Conservation (phyloP, 805 yeast species). For the Candida caryicola region DNA sequence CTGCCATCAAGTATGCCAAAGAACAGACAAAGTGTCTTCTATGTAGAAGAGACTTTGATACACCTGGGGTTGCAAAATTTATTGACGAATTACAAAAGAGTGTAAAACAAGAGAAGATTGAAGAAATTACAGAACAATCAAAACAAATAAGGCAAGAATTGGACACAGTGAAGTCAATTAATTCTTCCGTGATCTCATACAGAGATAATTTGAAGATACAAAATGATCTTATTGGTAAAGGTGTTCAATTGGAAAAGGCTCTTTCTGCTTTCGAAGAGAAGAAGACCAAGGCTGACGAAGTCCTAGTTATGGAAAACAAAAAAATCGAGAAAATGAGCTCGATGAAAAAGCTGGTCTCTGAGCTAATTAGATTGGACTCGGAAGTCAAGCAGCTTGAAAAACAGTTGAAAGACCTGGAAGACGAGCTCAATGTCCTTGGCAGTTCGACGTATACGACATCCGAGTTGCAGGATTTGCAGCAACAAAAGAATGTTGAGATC, state of each 20-base stretch:
- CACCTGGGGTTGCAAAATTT: slow-evolving; percentile 28
- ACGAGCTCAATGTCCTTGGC: slow-evolving; percentile 39
- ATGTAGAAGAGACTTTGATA: slow-evolving; percentile 66
- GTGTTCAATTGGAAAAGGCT: slow-evolving; percentile 7
- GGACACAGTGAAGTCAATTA: slow-evolving; percentile 27
- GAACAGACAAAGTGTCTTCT: slow-evolving; percentile 60
- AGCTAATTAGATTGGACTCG: slow-evolving; percentile 29
- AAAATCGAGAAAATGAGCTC: slow-evolving; percentile 11
- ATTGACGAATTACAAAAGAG: slow-evolving; percentile 26
- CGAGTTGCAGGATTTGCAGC: slow-evolving; percentile 46
- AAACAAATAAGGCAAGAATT: slow-evolving; percentile 31
- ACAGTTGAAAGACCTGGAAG: slow-evolving; percentile 25
- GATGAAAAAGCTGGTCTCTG: slow-evolving; percentile 28
- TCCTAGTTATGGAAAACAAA: slow-evolving; percentile 6
- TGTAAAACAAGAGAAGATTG: slow-evolving; percentile 26
- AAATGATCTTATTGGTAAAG: slow-evolving; percentile 10
- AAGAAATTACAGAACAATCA: slow-evolving; percentile 28
- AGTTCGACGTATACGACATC: slow-evolving; percentile 34
- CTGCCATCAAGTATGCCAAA: slow-evolving; percentile 65
- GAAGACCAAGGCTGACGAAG: slow-evolving; percentile 1
- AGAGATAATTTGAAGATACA: slow-evolving; percentile 13
- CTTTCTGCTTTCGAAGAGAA: background rate
- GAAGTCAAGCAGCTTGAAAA: slow-evolving; percentile 27
- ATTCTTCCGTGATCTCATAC: slow-evolving; percentile 25
- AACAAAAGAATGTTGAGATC: slow-evolving; percentile 34